Conservation (phyloP, 106 monocot species). For the Dioscorea zingiberensis region DNA sequence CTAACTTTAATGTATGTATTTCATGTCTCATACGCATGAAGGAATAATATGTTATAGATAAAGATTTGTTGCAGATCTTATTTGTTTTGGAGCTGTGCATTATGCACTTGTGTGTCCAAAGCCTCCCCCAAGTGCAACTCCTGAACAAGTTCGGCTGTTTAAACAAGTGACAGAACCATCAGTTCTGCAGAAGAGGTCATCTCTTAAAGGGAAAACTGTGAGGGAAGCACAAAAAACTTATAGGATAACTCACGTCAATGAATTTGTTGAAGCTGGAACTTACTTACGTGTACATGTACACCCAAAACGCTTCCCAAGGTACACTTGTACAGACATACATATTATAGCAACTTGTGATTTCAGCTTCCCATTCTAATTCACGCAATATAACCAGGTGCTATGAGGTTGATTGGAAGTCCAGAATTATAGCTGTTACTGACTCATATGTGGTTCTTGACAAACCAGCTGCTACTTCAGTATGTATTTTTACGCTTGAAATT, state of each 20-base stretch:
- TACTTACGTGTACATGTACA: slow-evolving; percentile 94
- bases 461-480: slow-evolving; percentile 94
- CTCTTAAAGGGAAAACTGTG: slow-evolving; percentile 90
- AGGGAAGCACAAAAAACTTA: slow-evolving; percentile 95
- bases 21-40: not conserved
- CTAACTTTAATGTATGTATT: no score
- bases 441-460: slow-evolving; percentile 90
- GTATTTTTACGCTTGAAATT: slow-evolving; percentile 9
- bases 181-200: slow-evolving; percentile 67
- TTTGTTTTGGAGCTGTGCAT: slow-evolving; percentile 88
- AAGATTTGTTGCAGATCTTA: slow-evolving; percentile 98
- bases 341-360: not conserved
- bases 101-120: slow-evolving; percentile 91
- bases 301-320: slow-evolving; percentile 97
- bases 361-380: not conserved
- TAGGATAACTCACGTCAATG: slow-evolving; percentile 58
- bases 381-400: slow-evolving; percentile 58
- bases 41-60: slow-evolving; percentile 35
- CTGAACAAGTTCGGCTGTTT: slow-evolving; percentile 69
- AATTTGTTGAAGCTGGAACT: slow-evolving; percentile 78
- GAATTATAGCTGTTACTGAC: slow-evolving; percentile 78
- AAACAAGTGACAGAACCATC: slow-evolving; percentile 72
- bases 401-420: slow-evolving; percentile 94
- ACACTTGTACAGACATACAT: not conserved
- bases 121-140: slow-evolving; percentile 81